Base-by-base conservation (phyloP, 169 alveolate genomes). In the Ichthyophthirius multifiliis region DNA sequence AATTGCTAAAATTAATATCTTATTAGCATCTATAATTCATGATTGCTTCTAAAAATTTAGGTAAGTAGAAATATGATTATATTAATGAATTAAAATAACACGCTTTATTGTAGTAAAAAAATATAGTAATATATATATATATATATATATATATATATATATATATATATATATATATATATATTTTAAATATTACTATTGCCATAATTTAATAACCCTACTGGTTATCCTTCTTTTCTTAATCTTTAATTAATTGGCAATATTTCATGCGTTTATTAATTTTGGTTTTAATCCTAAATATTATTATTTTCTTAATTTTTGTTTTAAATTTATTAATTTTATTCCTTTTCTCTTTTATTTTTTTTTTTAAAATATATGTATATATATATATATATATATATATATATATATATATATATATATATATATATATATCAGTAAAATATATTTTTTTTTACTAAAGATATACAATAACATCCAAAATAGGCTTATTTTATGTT, bases 61-160 rank as follows among this genome's bases (percentile, higher is more conserved):
- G 77, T 13, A 34, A 37, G 30, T 35, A 67, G 27, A 67, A 67
- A 37, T 67, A 67, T 18, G 63, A 18, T 67, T 67, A 18, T 37
- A 67, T 67, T 0, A 67, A 62, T 18, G 77, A 67, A 67, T 67
- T 67, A 15, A 67, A 67, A 23, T 67, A 67, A 62, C 77, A 67
- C 4, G 77, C 77, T 67, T 41, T 37, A n/a, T 6, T n/a, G 15
- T 5, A n/a, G 12, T 34, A 34, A 31, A 34, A 34, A 37, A 10
- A 65, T 10, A 34, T 6, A n/a, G 1, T 31, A 34, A 20, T 41
- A 9, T 9, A 41, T 55, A 55, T 20, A 13, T 55, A 5, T 27
- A 4, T 5, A 20, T n/a, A 3, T 15, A 13, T 55, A 3, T 20
- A 55, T 20, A n/a, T n/a, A 3, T 55, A 4, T 20, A 20, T 55